Conservation (phyloP, 139 green algal species). For the Micromonas pusilla region DNA sequence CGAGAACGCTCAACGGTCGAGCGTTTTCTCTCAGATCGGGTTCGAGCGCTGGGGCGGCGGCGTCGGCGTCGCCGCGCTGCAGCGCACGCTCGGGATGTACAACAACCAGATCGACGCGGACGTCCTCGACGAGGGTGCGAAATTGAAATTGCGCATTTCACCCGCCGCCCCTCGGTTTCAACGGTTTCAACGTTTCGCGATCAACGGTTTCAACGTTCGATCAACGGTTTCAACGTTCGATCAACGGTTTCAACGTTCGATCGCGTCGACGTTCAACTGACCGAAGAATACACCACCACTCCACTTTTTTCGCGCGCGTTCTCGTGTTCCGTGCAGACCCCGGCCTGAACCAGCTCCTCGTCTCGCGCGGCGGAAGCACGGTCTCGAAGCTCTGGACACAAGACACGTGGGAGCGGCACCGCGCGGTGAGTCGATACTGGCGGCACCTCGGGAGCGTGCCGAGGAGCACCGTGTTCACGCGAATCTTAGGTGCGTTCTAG, state of each 20-base stretch:
- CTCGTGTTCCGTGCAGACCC: constrained; percentile 18
- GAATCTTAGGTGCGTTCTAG: too few relatives aligned
- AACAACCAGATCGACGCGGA: neutral
- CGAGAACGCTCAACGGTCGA: too few relatives aligned
- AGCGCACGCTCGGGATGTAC: neutral
- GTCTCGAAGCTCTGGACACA: constrained; percentile 40
- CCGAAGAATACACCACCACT: too few relatives aligned
- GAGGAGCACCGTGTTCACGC: constrained; percentile 28
- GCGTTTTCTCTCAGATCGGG: too few relatives aligned
- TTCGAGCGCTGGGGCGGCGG: neutral
- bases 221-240: too few relatives aligned
- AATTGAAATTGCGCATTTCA: too few relatives aligned
- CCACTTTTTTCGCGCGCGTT: too few relatives aligned
- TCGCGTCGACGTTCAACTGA: too few relatives aligned
- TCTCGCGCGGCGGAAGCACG: constrained; percentile 28
- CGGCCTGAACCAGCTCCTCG: constrained; percentile 34
- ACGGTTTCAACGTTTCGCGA: too few relatives aligned
- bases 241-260: too few relatives aligned
- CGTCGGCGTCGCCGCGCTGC: neutral
- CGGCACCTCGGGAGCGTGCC: constrained; percentile 12
- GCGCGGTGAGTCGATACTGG: constrained; percentile 23
- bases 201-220: too few relatives aligned
- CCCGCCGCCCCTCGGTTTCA: too few relatives aligned
- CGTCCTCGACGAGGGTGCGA: neutral
- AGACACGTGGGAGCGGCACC: constrained; percentile 32